Conservation (phyloP, 2,329 filamentous ascomycete genomes). For the Diaporthe vaccinii region DNA sequence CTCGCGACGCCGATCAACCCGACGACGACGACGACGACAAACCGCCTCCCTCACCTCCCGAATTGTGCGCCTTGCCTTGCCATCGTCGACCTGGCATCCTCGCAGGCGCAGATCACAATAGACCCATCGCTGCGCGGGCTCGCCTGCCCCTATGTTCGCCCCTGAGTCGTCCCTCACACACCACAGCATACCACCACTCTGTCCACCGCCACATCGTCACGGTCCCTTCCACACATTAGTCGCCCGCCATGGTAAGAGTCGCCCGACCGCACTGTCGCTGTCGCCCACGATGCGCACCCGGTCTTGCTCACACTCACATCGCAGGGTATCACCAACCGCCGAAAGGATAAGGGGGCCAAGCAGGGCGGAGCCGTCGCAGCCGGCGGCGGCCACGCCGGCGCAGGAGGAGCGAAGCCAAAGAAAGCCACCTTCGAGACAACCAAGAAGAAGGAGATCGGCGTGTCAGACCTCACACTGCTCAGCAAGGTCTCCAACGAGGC, state of each 20-base stretch:
- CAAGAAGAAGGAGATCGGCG: constrained; percentile 99
- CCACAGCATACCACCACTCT: constrained; percentile 23
- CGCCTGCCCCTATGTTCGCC: constrained; percentile 21
- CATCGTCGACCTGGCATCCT: constrained; percentile 23
- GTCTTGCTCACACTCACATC: constrained; percentile 28
- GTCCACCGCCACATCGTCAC: constrained; percentile 17
- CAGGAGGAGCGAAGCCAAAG: constrained; percentile 77
- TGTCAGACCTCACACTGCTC: constrained; percentile 95
- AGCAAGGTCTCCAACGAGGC: constrained; percentile 99
- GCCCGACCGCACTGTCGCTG: not conserved
- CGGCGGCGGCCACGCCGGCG: constrained; percentile 56
- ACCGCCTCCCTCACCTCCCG: not conserved
- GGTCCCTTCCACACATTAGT: constrained; percentile 10
- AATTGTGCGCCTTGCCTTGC: constrained; percentile 26
- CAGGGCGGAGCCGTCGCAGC: constrained; percentile 57
- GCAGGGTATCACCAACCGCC: constrained; percentile 64
- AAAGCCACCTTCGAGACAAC: constrained; percentile 96
- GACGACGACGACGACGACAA: constrained; percentile 15
- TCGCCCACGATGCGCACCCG: not conserved
- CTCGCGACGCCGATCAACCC: constrained; percentile 23
- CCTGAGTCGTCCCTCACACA: constrained; percentile 29
- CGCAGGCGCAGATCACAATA: constrained; percentile 27
- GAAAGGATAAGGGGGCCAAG: constrained; percentile 61
- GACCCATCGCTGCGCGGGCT: constrained; percentile 30
- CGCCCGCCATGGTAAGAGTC: constrained; percentile 40